These are phyloP conservation scores for Benincasa hispida DNA, from an alignment of 306 rosid species.

Conservation along the genomic window DNA sequence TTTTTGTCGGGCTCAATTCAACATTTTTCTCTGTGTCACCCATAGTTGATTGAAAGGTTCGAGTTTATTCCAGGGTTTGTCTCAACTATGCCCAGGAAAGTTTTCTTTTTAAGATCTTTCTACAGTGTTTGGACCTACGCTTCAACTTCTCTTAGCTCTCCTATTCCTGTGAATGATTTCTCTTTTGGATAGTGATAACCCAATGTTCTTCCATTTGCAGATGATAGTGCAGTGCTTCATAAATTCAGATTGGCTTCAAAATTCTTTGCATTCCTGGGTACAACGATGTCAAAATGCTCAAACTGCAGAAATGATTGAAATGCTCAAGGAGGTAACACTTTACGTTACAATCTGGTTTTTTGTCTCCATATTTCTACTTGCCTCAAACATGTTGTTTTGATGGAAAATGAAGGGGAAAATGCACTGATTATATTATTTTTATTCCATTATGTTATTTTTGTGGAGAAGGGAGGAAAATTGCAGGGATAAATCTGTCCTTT, in stretches of 20 bases:
- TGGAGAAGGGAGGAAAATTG: background rate
- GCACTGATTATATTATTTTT: background rate
- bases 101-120: background rate
- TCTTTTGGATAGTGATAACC: constrained; percentile 13
- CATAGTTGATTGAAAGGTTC: background rate
- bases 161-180: background rate
- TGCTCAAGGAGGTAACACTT: constrained; percentile 73
- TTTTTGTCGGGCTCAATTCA: background rate
- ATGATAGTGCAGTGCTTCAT: constrained; percentile 54
- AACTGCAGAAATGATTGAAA: constrained; percentile 69
- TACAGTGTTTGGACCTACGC: background rate
- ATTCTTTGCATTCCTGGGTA: constrained; percentile 59
- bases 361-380: background rate
- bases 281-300: constrained; percentile 60
- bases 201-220: constrained; percentile 28
- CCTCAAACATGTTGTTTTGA: background rate
- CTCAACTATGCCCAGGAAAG: background rate
- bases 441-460: background rate
- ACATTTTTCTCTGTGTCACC: background rate
- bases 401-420: background rate
- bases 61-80: background rate
- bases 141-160: background rate
- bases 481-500: background rate
- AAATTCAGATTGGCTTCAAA: constrained; percentile 56
- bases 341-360: background rate